phyloP scores from a whole-genome alignment of 139 green algal species.

The Axilococcus clingmanii region DNA sequence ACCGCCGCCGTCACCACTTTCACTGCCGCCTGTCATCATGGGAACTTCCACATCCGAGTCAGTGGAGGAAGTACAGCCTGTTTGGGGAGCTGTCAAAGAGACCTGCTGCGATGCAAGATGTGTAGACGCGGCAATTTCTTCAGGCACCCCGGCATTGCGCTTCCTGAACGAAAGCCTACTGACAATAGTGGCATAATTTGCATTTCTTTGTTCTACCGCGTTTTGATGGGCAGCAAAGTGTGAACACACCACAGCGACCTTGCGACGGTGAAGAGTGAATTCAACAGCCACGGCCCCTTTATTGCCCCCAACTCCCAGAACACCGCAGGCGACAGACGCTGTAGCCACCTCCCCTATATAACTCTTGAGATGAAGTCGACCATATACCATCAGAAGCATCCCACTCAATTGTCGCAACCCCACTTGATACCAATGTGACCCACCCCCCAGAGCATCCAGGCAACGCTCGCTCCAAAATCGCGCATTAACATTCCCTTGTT shows the following conservation, averaged over 20 bases:
- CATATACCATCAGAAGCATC: constrained; percentile 67
- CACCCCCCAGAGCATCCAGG: constrained; percentile 29
- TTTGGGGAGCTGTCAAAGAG: no score
- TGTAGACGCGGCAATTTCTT: no score
- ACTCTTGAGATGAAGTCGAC: constrained; percentile 20
- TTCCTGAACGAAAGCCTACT: constrained; percentile 57
- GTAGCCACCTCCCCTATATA: constrained; percentile 70
- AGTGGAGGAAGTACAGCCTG: no score
- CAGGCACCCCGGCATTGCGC: no score
- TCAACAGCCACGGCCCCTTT: constrained; percentile 85
- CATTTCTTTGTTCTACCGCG: constrained; percentile 71
- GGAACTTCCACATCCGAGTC: no score
- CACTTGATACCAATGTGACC: constrained; percentile 36
- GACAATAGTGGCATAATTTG: constrained; percentile 72
- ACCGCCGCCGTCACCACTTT: neutral
- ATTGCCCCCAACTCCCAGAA: constrained; percentile 88
- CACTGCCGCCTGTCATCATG: no score
- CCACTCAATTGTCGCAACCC: constrained; percentile 78
- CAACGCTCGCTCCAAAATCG: constrained; percentile 53
- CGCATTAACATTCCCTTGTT: constrained; percentile 66
- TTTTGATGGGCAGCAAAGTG: constrained; percentile 91
- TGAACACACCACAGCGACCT: constrained; percentile 60
- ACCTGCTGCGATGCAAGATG: no score
- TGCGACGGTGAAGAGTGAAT: constrained; percentile 69
- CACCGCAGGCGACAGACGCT: constrained; percentile 72